These are phyloP conservation scores for Helotiales sp. DNA, from an alignment of 2,329 filamentous ascomycete species.

Conservation along the genomic window DNA sequence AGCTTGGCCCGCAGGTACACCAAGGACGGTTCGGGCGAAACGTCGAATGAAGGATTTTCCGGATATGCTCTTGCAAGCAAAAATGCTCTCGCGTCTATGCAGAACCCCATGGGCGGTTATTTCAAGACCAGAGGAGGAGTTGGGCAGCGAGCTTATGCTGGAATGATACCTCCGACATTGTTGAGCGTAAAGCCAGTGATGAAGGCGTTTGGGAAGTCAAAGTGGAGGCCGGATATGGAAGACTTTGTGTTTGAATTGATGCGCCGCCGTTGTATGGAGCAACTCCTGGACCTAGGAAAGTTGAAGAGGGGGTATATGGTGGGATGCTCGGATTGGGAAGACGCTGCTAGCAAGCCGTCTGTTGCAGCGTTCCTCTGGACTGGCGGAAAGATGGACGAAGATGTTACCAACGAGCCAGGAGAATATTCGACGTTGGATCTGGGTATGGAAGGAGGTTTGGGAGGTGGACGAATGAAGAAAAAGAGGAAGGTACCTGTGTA, in stretches of 20 bases:
- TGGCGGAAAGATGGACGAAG: constrained; percentile 9
- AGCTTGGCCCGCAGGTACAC: constrained; percentile 33
- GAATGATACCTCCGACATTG: constrained; percentile 7
- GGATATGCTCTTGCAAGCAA: background rate
- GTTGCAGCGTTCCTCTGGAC: constrained; percentile 30
- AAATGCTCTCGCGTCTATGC: background rate
- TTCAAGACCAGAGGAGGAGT: background rate
- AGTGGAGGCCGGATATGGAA: constrained; percentile 58
- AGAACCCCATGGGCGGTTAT: background rate
- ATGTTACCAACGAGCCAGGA: constrained; percentile 28
- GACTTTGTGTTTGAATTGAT: constrained; percentile 51
- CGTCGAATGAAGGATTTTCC: background rate
- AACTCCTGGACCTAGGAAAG: constrained; percentile 43
- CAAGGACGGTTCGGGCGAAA: background rate
- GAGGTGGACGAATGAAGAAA: constrained; percentile 27
- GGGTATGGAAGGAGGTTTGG: constrained; percentile 3
- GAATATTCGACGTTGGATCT: constrained; percentile 49
- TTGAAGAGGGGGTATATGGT: constrained; percentile 43
- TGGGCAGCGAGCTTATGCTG: background rate
- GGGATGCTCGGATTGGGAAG: constrained; percentile 45
- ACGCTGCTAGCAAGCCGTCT: constrained; percentile 39
- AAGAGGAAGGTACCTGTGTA: constrained; percentile 49
- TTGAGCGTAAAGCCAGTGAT: background rate
- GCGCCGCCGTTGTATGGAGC: constrained; percentile 46
- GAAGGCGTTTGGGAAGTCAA: constrained; percentile 19